Percentiles rank a stretch among this genome's conserved stretches.
These are phyloP conservation scores for Euphorbia tirucalli DNA, from an alignment of 345 rosid genomes.

Conservation along the genomic window DNA sequence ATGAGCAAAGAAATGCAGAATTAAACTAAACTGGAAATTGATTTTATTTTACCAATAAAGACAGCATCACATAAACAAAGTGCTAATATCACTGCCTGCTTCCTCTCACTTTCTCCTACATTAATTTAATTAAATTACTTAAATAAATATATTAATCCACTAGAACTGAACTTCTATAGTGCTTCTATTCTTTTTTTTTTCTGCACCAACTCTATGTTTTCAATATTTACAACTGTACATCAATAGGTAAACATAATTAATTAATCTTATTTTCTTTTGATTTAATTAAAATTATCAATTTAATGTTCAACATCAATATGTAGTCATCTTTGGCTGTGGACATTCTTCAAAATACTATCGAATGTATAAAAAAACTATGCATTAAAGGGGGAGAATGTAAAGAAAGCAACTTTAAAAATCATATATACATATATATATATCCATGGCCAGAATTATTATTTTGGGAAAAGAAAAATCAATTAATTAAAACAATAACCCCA, in stretches of 20 bases:
- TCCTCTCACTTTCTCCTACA: neutral
- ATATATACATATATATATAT: too few relatives aligned
- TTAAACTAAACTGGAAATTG: neutral
- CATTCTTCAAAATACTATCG: slow-evolving; percentile 13
- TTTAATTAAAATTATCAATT: neutral
- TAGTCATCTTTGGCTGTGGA: neutral
- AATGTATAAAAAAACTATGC: slow-evolving; percentile 12
- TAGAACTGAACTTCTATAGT: too few relatives aligned
- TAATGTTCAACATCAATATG: neutral
- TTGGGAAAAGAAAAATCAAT: neutral
- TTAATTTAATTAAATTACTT: too few relatives aligned
- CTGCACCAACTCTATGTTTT: too few relatives aligned
- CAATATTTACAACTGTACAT: too few relatives aligned
- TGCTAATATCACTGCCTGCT: too few relatives aligned
- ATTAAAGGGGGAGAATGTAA: slow-evolving; percentile 35
- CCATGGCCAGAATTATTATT: neutral
- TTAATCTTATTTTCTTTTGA: neutral
- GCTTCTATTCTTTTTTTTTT: too few relatives aligned
- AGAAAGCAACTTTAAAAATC: slow-evolving; percentile 35
- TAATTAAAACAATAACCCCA: slow-evolving; percentile 25
- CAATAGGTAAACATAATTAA: too few relatives aligned
- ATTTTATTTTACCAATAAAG: neutral
- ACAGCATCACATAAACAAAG: neutral
- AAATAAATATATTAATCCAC: too few relatives aligned
- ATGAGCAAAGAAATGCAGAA: neutral